Base-by-base conservation (phyloP, 176 grass and related monocot genomes). In the Raddia guianensis region DNA sequence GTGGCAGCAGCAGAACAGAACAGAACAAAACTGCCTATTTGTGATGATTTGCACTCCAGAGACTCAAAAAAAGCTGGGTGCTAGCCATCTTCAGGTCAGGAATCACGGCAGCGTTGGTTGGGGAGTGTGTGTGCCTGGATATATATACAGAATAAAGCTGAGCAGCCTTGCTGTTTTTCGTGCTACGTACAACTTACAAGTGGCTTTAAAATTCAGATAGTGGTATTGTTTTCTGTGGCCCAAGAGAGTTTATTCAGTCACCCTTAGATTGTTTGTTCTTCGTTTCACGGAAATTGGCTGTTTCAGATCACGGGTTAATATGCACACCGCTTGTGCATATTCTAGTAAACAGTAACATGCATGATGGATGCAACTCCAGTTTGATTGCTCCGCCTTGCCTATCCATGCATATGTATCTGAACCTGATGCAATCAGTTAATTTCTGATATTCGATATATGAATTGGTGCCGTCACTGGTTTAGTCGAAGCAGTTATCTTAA, bases 131-230 rank as follows among this genome's bases (percentile, higher is more conserved):
- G 75, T 77, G 75, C 75, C 49, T 16, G 9, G 7, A 40, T 40
- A 40, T 40, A 27, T 27, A 64, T 12, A n/a, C 47, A 51, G 14
- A 9, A 20, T 58, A 3, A 11, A 70, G 78, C 37, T 58, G 56
- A 46, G 57, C 54, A 9, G 33, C 51, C 59, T 35, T 60, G 32
- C 16, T 48, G 3, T 8, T 78, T 47, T 74, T 74, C 60, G 19
- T 78, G 75, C 35, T 63, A 10, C 77, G 61, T 74, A 57, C 60
- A 40, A 52, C 58, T 49, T 63, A 10, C 77, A 80, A 68, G 7
- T 45, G 37, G 49, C 37, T 55, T 68, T 13, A 79, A 33, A 66
- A 65, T 78, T 78, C 60, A 52, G 75, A n/a, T 63, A 7, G 10
- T 37, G 52, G 11, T 52, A 15, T 32, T 51, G 45, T 77, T 80